A percentile compares a stretch with the other conserved stretches of the same genome.
These are phyloP conservation scores for Chaetomiaceae sp. DNA, from an alignment of 2,329 filamentous ascomycete species.

Conservation along the genomic window DNA sequence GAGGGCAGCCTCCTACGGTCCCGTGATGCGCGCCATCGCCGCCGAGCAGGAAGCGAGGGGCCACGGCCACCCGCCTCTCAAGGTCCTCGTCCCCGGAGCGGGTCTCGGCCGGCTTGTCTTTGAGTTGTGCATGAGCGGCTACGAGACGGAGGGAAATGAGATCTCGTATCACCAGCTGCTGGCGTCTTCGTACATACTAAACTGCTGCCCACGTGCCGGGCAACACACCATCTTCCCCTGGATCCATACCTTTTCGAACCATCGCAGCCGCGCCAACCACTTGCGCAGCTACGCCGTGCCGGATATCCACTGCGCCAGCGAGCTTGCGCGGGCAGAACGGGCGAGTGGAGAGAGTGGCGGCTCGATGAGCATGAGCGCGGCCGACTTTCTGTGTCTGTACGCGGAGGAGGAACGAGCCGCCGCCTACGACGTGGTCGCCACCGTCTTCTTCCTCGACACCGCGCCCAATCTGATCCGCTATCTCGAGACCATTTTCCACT, in stretches of 20 bases:
- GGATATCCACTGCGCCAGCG: slow-evolving; percentile 65
- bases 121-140: slow-evolving; percentile 71
- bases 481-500: slow-evolving; percentile 73
- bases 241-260: slow-evolving; percentile 83
- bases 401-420: slow-evolving; percentile 53
- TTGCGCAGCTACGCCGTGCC: slow-evolving; percentile 68
- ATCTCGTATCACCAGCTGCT: slow-evolving; percentile 97
- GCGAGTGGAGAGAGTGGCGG: slow-evolving; percentile 35
- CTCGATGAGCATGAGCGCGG: slow-evolving; percentile 85
- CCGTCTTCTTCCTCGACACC: slow-evolving; percentile 95
- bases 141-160: slow-evolving; percentile 79
- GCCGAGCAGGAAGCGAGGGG: slow-evolving; percentile 27
- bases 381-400: slow-evolving; percentile 89
- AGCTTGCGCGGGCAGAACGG: slow-evolving; percentile 36
- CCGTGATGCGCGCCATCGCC: slow-evolving; percentile 61
- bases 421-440: slow-evolving; percentile 74
- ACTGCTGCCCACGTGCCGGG: slow-evolving; percentile 52
- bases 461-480: slow-evolving; percentile 90
- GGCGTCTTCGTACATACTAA: slow-evolving; percentile 71
- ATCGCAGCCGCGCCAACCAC: slow-evolving; percentile 66
- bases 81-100: slow-evolving; percentile 80
- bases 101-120: slow-evolving; percentile 85
- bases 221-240: slow-evolving; percentile 78
- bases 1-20: slow-evolving; percentile 68
- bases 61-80: slow-evolving; percentile 37